phyloP scores from a whole-genome alignment of 1,284 basidiomycete species.

The Ceratobasidium sp. region DNA sequence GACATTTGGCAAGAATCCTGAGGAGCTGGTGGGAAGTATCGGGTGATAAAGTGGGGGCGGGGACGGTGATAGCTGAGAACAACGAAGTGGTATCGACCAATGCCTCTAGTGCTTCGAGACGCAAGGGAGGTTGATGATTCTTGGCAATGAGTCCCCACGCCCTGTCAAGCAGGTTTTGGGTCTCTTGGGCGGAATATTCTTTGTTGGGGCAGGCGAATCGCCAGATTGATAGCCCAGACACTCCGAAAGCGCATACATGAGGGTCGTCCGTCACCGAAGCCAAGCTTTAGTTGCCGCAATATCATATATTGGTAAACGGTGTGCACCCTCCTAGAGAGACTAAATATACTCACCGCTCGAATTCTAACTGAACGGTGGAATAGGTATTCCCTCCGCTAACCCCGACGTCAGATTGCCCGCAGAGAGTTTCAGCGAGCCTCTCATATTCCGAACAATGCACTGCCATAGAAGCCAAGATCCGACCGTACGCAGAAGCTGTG shows the following conservation, averaged over 20 bases:
- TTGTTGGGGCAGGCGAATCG: neutral
- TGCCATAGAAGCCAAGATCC: constrained; percentile 19
- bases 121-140: neutral
- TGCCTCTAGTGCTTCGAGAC: constrained; percentile 1
- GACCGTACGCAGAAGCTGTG: constrained; percentile 1
- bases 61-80: neutral
- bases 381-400: neutral
- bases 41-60: too few species aligned
- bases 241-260: constrained; percentile 6
- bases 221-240: constrained; percentile 3
- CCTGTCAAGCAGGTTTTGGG: neutral
- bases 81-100: constrained; percentile 11
- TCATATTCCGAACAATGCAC: constrained; percentile 4
- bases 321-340: neutral
- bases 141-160: neutral
- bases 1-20: neutral
- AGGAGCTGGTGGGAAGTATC: too few species aligned
- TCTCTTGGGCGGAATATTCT: neutral
- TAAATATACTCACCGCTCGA: neutral
- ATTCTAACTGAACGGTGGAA: neutral
- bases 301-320: neutral
- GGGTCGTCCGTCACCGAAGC: neutral
- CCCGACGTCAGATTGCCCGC: neutral
- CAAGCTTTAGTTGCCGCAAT: neutral
- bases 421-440: neutral